Percentiles rank a stretch among this genome's conserved stretches.
Conservation (phyloP, 2,329 filamentous ascomycete species). For the Daldinia sp. region DNA sequence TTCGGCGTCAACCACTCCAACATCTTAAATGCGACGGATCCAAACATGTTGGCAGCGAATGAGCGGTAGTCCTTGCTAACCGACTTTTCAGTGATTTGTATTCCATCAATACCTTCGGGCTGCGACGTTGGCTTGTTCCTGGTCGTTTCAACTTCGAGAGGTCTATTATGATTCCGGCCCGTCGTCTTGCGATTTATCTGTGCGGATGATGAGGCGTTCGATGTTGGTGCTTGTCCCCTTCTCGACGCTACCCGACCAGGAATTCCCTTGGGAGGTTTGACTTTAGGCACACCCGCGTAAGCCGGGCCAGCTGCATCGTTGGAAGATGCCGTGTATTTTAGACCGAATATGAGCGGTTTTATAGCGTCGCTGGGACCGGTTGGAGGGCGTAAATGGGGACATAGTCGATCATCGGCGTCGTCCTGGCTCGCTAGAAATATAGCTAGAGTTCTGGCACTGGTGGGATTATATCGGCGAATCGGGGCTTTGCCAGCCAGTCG, state of each 20-base stretch:
- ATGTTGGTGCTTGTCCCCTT: constrained; percentile 15
- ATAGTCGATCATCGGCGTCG: constrained; percentile 78
- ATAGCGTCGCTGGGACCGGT: constrained; percentile 60
- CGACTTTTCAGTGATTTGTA: constrained; percentile 61
- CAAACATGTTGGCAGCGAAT: constrained; percentile 73
- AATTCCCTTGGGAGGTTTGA: constrained; percentile 15
- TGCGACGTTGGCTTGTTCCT: constrained; percentile 16
- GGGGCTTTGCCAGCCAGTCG: constrained; percentile 75
- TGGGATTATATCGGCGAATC: constrained; percentile 80
- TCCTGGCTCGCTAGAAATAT: constrained; percentile 84
- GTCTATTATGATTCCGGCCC: constrained; percentile 9
- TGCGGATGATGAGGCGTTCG: not conserved
- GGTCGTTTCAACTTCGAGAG: constrained; percentile 15
- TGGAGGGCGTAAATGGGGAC: constrained; percentile 62
- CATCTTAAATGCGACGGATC: constrained; percentile 76
- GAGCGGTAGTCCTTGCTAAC: constrained; percentile 69
- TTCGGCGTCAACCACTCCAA: constrained; percentile 76
- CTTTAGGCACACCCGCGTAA: constrained; percentile 12
- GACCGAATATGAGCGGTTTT: constrained; percentile 61
- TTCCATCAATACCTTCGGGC: constrained; percentile 37
- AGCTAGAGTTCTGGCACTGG: constrained; percentile 85
- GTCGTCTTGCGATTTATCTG: constrained; percentile 12
- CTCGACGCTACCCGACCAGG: constrained; percentile 10
- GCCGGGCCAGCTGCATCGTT: constrained; percentile 36
- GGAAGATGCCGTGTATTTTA: constrained; percentile 49